Conservation (phyloP, 768 basidiomycete genomes). For the Suillus occidentalis region DNA sequence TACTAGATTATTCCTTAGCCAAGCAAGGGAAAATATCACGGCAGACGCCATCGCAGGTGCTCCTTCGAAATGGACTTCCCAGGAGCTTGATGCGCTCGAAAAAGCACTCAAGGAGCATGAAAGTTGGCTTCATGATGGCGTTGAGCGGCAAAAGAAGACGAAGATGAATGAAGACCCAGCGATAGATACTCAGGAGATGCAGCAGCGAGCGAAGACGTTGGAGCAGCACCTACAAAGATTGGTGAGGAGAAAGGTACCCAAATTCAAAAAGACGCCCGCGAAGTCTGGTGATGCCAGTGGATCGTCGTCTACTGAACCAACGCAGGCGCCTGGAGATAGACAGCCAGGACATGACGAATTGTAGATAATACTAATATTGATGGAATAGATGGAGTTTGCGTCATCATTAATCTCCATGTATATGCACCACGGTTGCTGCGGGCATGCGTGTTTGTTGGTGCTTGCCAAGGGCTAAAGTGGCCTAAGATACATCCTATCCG, state of each 20-base stretch:
- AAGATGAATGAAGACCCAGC: slow-evolving; percentile 80
- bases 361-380: slow-evolving; percentile 16
- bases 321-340: slow-evolving; percentile 17
- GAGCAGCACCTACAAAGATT: slow-evolving; percentile 73
- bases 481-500: neutral
- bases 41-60: slow-evolving; percentile 56
- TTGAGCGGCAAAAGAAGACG: slow-evolving; percentile 78
- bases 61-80: slow-evolving; percentile 78
- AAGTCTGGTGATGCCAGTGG: slow-evolving; percentile 16
- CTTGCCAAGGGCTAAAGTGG: slow-evolving; percentile 13
- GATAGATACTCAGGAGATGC: slow-evolving; percentile 85
- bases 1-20: slow-evolving; percentile 80
- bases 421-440: neutral
- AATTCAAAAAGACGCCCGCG: slow-evolving; percentile 52
- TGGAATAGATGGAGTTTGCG: slow-evolving; percentile 17
- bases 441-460: slow-evolving; percentile 25
- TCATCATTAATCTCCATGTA: neutral
- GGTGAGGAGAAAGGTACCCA: slow-evolving; percentile 67
- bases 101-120: slow-evolving; percentile 77
- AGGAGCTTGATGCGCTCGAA: slow-evolving; percentile 83
- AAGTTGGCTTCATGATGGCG: slow-evolving; percentile 77
- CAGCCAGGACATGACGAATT: slow-evolving; percentile 30
- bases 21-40: slow-evolving; percentile 76
- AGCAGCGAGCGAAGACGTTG: slow-evolving; percentile 74
- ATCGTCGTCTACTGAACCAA: slow-evolving; percentile 20